Evolutionary conservation across 2,329 filamentous ascomycete species (phyloP).

Genomic region (Stachybotrys chlorohalonatus): DNA sequence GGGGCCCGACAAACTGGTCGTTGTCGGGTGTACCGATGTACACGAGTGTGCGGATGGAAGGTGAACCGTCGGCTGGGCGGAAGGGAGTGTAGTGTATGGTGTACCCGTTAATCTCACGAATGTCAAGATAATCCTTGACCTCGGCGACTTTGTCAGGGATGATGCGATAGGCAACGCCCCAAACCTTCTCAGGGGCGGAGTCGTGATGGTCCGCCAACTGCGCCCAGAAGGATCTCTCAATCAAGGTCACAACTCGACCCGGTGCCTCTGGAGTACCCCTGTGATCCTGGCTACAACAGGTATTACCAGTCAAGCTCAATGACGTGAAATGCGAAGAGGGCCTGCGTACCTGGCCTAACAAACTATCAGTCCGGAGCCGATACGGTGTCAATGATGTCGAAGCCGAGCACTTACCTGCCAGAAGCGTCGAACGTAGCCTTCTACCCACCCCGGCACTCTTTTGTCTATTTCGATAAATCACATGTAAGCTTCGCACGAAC

Average conservation of each 20-base stretch:
- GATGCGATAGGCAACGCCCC: constrained; percentile 91
- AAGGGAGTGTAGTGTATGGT: constrained; percentile 87
- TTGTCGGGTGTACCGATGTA: constrained; percentile 95
- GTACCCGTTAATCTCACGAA: constrained; percentile 96
- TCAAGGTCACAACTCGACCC: constrained; percentile 87
- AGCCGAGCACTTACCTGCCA: constrained; percentile 72
- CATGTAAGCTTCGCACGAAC: constrained; percentile 1
- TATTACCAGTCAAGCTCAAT: constrained; percentile 3
- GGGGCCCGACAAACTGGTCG: constrained; percentile 80
- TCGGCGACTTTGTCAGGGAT: constrained; percentile 60
- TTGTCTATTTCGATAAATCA: constrained; percentile 50
- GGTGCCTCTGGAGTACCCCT: constrained; percentile 81
- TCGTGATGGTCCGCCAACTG: constrained; percentile 61
- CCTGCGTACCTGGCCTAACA: constrained; percentile 22
- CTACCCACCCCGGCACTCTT: constrained; percentile 81
- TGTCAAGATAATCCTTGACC: constrained; percentile 85
- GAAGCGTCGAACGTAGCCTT: constrained; percentile 88
- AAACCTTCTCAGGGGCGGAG: constrained; percentile 58
- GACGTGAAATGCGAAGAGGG: not conserved
- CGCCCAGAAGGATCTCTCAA: constrained; percentile 76
- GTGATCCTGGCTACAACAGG: constrained; percentile 68
- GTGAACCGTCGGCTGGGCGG: constrained; percentile 35
- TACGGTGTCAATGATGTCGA: constrained; percentile 2
- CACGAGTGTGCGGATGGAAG: constrained; percentile 53
- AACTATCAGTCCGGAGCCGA: not conserved